Base-by-base conservation (phyloP, 164 flowering plant genomes). In the grape (Vitis vinifera) region DNA sequence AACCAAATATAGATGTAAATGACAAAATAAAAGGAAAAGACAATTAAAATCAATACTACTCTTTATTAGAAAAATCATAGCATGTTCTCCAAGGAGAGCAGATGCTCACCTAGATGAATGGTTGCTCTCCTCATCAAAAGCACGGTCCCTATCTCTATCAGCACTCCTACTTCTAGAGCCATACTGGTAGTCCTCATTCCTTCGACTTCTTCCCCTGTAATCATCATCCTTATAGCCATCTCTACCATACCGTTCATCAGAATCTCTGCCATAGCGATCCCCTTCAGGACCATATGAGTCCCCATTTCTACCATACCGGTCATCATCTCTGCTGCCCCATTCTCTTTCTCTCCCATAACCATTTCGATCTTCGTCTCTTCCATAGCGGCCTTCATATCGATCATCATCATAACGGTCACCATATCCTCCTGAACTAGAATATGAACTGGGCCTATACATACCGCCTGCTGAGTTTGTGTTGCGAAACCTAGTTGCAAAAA, bases 331-430 rank as follows among this genome's bases (percentile, higher is more conserved):
- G 15, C 72, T 71, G 62, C 91, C 83, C 75, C 80, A 62, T 53
- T 87, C 92, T 74, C 86, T 80, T 19, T 91, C 97, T 79, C 86
- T 86, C 64, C 90, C 97, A 84, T 92, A 84, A 29, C 91, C 88
- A 87, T 84, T 87, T 48, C 80, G 80, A 37, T 86, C 92, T 9
- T 85, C 92, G 62, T 88, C 88, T 69, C 89, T 71, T 17, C 83
- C 88, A 78, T 85, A 79, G 61, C 88, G 85, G 59, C 84, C 81
- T 74, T 79, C 91, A 79, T 85, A 78, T 27, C 85, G 79, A 65
- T 87, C 89, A 75, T 91, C 89, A 70, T 89, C 90, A 75, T 82
- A 81, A 59, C 78, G 81, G 52, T 89, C 94, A 68, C 87, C 91
- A 78, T 82, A 83, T 50, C 87, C 82, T 68, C 93, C 91, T 7